Base-by-base conservation (phyloP, 208 protist species). In the Blastocrithidia nonstop region DNA sequence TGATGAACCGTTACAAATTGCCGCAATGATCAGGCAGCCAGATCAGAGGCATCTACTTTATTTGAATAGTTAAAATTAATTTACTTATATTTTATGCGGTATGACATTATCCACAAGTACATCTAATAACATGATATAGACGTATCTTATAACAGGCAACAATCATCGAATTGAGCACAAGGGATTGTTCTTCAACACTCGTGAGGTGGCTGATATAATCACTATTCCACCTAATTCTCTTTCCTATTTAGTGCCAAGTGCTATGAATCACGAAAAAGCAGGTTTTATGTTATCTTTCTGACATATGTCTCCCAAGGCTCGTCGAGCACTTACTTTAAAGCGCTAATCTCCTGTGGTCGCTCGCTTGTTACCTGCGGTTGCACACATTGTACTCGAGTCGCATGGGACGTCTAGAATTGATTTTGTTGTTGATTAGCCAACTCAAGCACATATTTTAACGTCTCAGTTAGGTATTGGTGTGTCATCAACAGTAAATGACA, bases 231-330 rank as follows among this genome's bases (percentile, higher is more conserved):
- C 69, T 13, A 32, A 66, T 13, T 89, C 74, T 9, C 45, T 89
- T 35, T 78, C 62, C 58, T 89, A 89, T 62, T 55, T 85, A 23
- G 72, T 86, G 13, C 71, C 71, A 4, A 82, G 61, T 25, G 63
- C 60, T 7, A 75, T 83, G 71, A 58, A 62, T 25, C 80, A 58
- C 26, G 72, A 79, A 11, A 66, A 71, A 49, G 57, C 71, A 37
- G 84, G 78, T 56, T 89, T 89, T 52, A 66, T 89, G n/a, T 57
- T 89, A 16, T 86, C 75, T 16, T 86, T 77, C 50, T 83, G 70
- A 69, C n/a, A n/a, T n/a, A n/a, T n/a, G n/a, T n/a, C n/a, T n/a
- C n/a, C n/a, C n/a, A n/a, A n/a, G n/a, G n/a, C n/a, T n/a, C n/a
- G n/a, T n/a, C n/a, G n/a, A n/a, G n/a, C n/a, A n/a, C n/a, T n/a